phyloP scores from a whole-genome alignment of 2,329 filamentous ascomycete genomes.

The Xylaria sp. region DNA sequence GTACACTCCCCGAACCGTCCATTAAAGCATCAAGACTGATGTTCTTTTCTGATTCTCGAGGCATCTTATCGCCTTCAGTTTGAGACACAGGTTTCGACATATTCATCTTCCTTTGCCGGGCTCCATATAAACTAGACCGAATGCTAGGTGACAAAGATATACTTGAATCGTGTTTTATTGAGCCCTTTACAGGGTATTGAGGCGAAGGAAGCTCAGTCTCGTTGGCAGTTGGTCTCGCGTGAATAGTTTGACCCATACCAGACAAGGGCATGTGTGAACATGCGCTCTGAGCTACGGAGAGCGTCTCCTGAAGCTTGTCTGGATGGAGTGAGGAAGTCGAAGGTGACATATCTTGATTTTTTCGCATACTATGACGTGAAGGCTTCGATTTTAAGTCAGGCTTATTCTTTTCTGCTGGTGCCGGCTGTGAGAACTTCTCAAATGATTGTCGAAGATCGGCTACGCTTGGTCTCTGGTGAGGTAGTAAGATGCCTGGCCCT shows the following conservation, averaged over 20 bases:
- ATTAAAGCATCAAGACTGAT: conserved; percentile 6
- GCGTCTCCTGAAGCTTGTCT: not conserved
- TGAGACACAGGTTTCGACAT: not conserved
- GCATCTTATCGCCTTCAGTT: not conserved
- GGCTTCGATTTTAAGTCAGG: conserved; percentile 19
- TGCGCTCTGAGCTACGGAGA: not conserved
- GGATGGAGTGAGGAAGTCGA: conserved; percentile 1
- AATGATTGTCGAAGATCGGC: conserved; percentile 52
- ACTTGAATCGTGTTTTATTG: conserved; percentile 8
- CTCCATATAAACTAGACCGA: conserved; percentile 26
- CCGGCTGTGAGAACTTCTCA: conserved; percentile 41
- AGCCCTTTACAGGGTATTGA: not conserved
- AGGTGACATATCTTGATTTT: conserved; percentile 5
- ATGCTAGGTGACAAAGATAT: conserved; percentile 30
- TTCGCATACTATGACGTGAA: not conserved
- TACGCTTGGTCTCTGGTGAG: conserved; percentile 47
- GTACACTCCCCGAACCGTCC: conserved; percentile 13
- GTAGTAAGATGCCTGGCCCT: conserved; percentile 19
- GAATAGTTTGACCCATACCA: conserved; percentile 16
- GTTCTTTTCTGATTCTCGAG: not conserved
- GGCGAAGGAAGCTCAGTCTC: conserved; percentile 18
- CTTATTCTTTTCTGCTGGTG: conserved; percentile 10
- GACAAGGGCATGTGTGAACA: not conserved
- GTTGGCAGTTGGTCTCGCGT: conserved; percentile 20
- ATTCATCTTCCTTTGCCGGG: not conserved